A percentile compares a stretch with the other conserved stretches of the same genome.
Conservation (phyloP, 1,284 basidiomycete genomes). For the Ceratobasidium sp. region DNA sequence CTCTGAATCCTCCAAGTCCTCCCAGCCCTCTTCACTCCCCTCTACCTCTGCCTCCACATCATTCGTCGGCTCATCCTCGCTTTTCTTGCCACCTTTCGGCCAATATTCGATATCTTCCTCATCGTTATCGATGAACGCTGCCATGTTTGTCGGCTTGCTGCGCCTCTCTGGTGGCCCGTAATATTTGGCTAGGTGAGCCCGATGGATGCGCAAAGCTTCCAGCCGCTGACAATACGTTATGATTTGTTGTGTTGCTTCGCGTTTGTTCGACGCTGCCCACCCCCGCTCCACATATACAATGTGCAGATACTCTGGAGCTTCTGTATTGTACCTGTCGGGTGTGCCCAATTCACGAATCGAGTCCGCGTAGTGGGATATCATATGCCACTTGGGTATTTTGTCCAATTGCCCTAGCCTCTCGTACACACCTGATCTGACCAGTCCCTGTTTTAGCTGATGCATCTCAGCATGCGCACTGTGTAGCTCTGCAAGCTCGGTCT, state of each 20-base stretch:
- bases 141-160: neutral
- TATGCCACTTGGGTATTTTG: slow-evolving; percentile 28
- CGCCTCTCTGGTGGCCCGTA: neutral
- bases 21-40: neutral
- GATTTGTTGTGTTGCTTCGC: neutral
- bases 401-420: neutral
- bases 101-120: too few species aligned
- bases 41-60: neutral
- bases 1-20: neutral
- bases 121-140: neutral
- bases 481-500: neutral
- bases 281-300: neutral
- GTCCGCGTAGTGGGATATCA: slow-evolving; percentile 17
- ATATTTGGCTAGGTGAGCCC: neutral
- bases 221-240: neutral
- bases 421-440: neutral
- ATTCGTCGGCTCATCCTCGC: neutral
- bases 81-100: neutral
- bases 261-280: neutral
- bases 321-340: slow-evolving; percentile 28
- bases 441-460: neutral
- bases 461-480: neutral
- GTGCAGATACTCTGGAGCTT: slow-evolving; percentile 36
- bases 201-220: neutral
- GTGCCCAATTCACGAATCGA: neutral